These are phyloP conservation scores for Cladophialophora bantiana DNA, from an alignment of 2,329 filamentous ascomycete genomes.

Conservation along the genomic window DNA sequence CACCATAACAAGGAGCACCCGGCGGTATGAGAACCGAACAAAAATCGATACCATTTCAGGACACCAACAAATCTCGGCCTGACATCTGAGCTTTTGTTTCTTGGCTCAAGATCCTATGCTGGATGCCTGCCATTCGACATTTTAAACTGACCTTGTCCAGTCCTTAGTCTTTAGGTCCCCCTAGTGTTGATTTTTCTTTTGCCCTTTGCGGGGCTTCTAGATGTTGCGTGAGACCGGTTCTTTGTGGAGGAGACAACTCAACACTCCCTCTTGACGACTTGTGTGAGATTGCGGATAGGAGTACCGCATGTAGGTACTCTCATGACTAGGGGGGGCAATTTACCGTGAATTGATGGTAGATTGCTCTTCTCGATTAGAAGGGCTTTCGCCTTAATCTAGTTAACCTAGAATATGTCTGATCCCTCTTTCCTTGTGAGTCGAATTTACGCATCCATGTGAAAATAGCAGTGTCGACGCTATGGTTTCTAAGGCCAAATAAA, in stretches of 20 bases:
- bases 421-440: background rate
- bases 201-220: background rate
- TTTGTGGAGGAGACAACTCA: background rate
- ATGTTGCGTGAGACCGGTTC: background rate
- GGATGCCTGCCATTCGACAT: background rate
- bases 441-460: background rate
- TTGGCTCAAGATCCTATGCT: background rate
- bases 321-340: background rate
- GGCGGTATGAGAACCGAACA: conserved; percentile 21
- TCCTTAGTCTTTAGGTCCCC: background rate
- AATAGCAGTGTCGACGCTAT: background rate
- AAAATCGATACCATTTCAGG: conserved; percentile 32
- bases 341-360: background rate
- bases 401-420: background rate
- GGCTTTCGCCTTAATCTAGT: background rate
- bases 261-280: background rate
- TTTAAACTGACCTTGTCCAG: background rate
- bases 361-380: background rate
- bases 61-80: conserved; percentile 8
- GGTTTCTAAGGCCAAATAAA: background rate
- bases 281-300: background rate
- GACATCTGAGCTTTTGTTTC: conserved; percentile 5
- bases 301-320: background rate
- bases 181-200: background rate
- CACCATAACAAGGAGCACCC: conserved; percentile 22